phyloP scores from a whole-genome alignment of 2,329 filamentous ascomycete species.

The Daldinia eschscholtzii region DNA sequence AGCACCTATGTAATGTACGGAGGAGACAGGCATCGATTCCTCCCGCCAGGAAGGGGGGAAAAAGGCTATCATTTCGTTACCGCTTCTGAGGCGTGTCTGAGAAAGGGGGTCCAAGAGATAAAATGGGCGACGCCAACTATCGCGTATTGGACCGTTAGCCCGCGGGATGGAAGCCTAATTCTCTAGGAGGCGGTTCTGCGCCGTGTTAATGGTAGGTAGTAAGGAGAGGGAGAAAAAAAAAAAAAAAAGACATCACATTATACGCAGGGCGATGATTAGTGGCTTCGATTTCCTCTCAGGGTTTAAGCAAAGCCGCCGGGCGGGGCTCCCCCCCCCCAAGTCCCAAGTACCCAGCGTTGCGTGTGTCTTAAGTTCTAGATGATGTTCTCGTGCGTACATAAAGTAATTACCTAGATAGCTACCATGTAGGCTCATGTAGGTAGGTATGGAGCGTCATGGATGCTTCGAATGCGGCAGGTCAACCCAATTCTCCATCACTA shows the following conservation, averaged over 20 bases:
- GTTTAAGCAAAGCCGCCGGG: constrained; percentile 31
- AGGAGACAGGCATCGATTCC: constrained; percentile 36
- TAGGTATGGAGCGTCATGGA: constrained; percentile 15
- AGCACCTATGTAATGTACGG: constrained; percentile 11
- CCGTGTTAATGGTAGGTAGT: constrained; percentile 8
- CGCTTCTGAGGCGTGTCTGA: constrained; percentile 29
- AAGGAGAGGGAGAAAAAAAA: no score
- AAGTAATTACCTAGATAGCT: no score
- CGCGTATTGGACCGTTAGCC: constrained; percentile 16
- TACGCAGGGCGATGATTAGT: constrained; percentile 27
- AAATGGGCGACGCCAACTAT: constrained; percentile 34
- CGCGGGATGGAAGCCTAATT: constrained; percentile 30
- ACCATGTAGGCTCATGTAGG: no score
- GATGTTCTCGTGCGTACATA: constrained; percentile 31
- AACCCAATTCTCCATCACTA: constrained; percentile 32
- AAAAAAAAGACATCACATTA: constrained; percentile 12
- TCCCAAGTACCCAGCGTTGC: constrained; percentile 21
- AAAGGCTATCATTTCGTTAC: constrained; percentile 35
- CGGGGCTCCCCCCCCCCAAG: constrained; percentile 20
- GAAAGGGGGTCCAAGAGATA: constrained; percentile 32
- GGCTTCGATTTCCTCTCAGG: constrained; percentile 32
- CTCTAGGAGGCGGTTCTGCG: constrained; percentile 28
- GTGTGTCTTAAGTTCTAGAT: constrained; percentile 27
- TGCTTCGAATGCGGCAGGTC: constrained; percentile 42
- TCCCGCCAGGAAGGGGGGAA: constrained; percentile 17